Evolutionary conservation across 2,329 filamentous ascomycete species (phyloP).

Genomic region (Aspergillus sojae): DNA sequence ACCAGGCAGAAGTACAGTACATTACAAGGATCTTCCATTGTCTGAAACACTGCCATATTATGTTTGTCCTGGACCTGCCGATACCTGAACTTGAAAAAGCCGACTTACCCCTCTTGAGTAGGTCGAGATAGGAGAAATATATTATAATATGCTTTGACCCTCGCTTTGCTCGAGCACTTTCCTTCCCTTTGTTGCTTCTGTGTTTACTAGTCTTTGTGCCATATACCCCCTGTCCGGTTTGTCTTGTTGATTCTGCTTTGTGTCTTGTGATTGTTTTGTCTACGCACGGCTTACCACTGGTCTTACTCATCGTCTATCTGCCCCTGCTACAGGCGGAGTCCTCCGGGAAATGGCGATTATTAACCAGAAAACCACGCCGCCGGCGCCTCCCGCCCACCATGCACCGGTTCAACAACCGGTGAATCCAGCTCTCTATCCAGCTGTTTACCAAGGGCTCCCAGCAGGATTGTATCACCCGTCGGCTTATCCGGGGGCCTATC

Average conservation of each 20-base stretch:
- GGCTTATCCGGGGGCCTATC: neutral
- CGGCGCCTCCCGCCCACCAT: conserved; percentile 20
- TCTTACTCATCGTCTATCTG: neutral
- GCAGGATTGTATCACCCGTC: neutral
- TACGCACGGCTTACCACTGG: neutral
- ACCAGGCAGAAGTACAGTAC: conserved; percentile 11
- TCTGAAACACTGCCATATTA: conserved; percentile 10
- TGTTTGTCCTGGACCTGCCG: conserved; percentile 9
- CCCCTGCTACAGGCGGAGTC: neutral
- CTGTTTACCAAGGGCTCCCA: neutral
- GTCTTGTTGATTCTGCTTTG: neutral
- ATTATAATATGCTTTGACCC: neutral
- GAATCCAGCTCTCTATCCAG: neutral
- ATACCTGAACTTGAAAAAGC: conserved; percentile 8
- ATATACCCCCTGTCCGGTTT: neutral
- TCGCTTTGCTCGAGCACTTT: neutral
- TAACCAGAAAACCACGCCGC: conserved; percentile 23
- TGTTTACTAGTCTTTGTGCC: neutral
- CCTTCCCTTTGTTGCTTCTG: neutral
- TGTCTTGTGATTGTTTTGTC: neutral
- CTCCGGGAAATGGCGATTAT: conserved; percentile 20
- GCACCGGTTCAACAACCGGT: conserved; percentile 9
- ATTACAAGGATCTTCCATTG: conserved; percentile 10
- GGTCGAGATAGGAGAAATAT: conserved; percentile 8
- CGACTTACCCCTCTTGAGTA: conserved; percentile 7